phyloP scores from a whole-genome alignment of 768 basidiomycete species.

The Calocybe cyanea region DNA sequence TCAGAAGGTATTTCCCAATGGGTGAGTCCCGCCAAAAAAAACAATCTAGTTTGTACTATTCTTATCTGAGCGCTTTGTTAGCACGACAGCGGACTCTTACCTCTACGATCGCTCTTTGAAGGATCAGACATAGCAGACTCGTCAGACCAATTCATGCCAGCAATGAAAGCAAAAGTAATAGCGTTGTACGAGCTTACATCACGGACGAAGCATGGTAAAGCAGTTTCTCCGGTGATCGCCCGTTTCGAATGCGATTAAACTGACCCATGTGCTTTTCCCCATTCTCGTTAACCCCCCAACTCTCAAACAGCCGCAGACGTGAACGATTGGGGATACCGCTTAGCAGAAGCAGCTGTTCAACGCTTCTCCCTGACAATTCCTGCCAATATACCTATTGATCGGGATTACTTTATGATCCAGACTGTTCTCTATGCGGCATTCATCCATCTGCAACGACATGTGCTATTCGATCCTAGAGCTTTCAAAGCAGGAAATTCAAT shows the following conservation, averaged over 20 bases:
- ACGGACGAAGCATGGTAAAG: constrained; percentile 36
- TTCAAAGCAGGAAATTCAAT: constrained; percentile 41
- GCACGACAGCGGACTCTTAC: constrained; percentile 18
- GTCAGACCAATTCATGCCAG: constrained; percentile 26
- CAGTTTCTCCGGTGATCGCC: no score
- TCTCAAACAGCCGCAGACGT: constrained; percentile 24
- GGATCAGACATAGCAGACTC: constrained; percentile 18
- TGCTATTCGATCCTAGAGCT: constrained; percentile 35
- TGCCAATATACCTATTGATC: constrained; percentile 3
- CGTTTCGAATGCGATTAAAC: no score
- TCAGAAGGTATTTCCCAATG: constrained; percentile 17
- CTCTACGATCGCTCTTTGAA: constrained; percentile 26
- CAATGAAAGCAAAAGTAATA: constrained; percentile 48
- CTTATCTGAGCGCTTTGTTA: background rate
- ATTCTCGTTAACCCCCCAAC: no score
- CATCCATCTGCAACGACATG: constrained; percentile 46
- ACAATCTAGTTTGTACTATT: background rate
- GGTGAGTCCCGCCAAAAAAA: constrained; percentile 13
- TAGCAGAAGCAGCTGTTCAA: constrained; percentile 41
- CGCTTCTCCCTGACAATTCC: constrained; percentile 36
- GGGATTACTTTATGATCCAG: constrained; percentile 26
- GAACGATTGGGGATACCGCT: constrained; percentile 25
- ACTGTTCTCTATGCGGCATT: constrained; percentile 47
- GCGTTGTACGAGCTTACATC: constrained; percentile 52
- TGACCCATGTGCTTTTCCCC: no score